phyloP scores from a whole-genome alignment of 805 yeast species.

The Metschnikowia rubicola region DNA sequence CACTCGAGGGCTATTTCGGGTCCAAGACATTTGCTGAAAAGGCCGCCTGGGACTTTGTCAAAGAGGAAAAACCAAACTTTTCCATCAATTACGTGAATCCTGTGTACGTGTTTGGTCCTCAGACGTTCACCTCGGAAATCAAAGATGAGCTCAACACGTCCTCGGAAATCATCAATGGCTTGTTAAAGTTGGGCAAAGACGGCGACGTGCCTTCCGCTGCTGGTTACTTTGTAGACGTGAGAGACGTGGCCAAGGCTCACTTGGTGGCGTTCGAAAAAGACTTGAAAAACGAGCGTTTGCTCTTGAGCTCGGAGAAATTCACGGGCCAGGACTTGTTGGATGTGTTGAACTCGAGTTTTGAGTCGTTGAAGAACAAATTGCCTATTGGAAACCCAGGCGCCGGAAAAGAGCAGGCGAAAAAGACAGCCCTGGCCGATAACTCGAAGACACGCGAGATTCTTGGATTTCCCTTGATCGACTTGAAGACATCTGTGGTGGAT shows the following conservation, averaged over 20 bases:
- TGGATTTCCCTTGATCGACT: conserved; percentile 36
- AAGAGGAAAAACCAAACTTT: conserved; percentile 32
- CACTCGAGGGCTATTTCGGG: conserved; percentile 36
- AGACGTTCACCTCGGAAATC: conserved; percentile 24
- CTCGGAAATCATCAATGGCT: conserved; percentile 38
- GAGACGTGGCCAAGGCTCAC: conserved; percentile 22
- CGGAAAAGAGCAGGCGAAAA: conserved; percentile 20
- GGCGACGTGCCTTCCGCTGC: conserved; percentile 18
- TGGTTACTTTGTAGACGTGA: conserved; percentile 23
- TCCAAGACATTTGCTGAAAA: conserved; percentile 35
- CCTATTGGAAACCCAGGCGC: conserved; percentile 42
- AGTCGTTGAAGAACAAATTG: conserved; percentile 37
- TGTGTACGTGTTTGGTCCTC: conserved; percentile 25
- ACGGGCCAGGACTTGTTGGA: conserved; percentile 31
- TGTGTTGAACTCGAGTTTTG: conserved; percentile 36
- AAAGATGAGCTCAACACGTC: conserved; percentile 34
- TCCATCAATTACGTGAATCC: conserved; percentile 33
- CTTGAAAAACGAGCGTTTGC: conserved; percentile 27
- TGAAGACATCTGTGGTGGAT: conserved; percentile 41
- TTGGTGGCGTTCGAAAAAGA: conserved; percentile 18
- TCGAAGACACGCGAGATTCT: conserved; percentile 33
- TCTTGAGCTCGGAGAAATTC: conserved; percentile 23
- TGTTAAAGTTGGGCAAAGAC: conserved; percentile 27
- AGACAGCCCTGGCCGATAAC: conserved; percentile 28
- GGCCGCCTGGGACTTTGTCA: conserved; percentile 30